These are phyloP conservation scores for Phyllosticta citriasiana DNA, from an alignment of 2,329 filamentous ascomycete species.

Conservation along the genomic window DNA sequence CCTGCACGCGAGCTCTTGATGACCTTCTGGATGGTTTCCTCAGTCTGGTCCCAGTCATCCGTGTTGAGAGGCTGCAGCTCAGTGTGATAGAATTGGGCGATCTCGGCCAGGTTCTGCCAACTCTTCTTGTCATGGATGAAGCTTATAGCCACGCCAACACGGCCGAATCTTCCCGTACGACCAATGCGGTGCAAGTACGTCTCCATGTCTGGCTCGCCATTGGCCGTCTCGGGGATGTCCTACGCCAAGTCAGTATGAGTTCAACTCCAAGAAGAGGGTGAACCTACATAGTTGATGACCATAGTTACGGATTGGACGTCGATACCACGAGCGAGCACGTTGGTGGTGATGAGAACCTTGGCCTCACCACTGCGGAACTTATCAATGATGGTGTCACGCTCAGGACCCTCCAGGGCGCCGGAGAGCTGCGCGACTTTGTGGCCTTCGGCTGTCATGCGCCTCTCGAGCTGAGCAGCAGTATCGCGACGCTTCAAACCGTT, in stretches of 20 bases:
- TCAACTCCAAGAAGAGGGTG: neutral
- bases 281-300: constrained; percentile 83
- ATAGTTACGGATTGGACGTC: constrained; percentile 88
- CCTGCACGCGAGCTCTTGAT: constrained; percentile 32
- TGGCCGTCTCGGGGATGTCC: constrained; percentile 44
- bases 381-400: constrained; percentile 76
- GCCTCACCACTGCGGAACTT: constrained; percentile 77
- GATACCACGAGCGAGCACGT: constrained; percentile 91
- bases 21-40: constrained; percentile 65
- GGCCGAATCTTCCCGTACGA: constrained; percentile 90
- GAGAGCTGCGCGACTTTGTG: constrained; percentile 88
- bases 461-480: constrained; percentile 76
- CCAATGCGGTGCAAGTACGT: constrained; percentile 98
- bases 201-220: constrained; percentile 72
- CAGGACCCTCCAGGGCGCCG: constrained; percentile 71
- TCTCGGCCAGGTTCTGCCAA: constrained; percentile 69
- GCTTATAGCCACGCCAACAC: constrained; percentile 89
- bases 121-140: constrained; percentile 83
- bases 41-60: constrained; percentile 83
- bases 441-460: constrained; percentile 75
- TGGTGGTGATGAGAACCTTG: constrained; percentile 96
- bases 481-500: constrained; percentile 56
- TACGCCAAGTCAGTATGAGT: constrained; percentile 35
- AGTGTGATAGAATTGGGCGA: constrained; percentile 70
- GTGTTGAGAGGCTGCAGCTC: constrained; percentile 73